Conservation (phyloP, 352 stramenopile species). For the Globisporangium echinulatum region DNA sequence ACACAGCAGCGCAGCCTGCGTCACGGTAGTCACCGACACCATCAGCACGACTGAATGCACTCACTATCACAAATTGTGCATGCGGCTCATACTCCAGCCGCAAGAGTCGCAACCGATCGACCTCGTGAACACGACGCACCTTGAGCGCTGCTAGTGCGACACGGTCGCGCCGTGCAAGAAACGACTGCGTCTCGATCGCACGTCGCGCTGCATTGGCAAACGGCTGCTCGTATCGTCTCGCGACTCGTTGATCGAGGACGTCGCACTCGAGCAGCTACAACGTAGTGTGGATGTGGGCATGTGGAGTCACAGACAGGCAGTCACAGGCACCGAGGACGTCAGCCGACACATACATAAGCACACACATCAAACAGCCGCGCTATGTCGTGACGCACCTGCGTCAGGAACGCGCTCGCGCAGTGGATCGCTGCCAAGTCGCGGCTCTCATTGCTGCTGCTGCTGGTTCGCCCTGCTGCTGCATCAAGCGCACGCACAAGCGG, state of each 20-base stretch:
- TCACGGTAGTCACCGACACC: neutral
- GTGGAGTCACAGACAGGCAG: neutral
- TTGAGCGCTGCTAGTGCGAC: conserved; percentile 15
- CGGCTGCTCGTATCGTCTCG: conserved; percentile 3
- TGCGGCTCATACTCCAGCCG: no score
- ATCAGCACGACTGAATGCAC: no score
- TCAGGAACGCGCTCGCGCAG: conserved; percentile 9
- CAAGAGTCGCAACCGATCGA: no score
- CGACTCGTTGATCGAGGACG: neutral
- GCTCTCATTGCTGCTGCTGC: conserved; percentile 2
- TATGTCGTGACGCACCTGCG: conserved; percentile 2
- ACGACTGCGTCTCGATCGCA: conserved; percentile 3
- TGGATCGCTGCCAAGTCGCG: neutral
- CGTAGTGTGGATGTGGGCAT: no score
- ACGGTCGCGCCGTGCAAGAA: conserved; percentile 5
- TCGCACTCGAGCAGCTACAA: conserved; percentile 9
- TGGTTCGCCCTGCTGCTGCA: neutral
- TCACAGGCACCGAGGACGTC: neutral
- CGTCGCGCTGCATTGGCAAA: conserved; percentile 9
- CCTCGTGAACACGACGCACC: conserved; percentile 13
- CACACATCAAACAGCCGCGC: neutral
- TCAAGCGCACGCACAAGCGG: conserved; percentile 13
- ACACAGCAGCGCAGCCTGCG: conserved; percentile 27
- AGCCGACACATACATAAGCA: neutral
- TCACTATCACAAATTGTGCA: no score